Base-by-base conservation (phyloP, 257 asterid species). In the Solanum rostratum region DNA sequence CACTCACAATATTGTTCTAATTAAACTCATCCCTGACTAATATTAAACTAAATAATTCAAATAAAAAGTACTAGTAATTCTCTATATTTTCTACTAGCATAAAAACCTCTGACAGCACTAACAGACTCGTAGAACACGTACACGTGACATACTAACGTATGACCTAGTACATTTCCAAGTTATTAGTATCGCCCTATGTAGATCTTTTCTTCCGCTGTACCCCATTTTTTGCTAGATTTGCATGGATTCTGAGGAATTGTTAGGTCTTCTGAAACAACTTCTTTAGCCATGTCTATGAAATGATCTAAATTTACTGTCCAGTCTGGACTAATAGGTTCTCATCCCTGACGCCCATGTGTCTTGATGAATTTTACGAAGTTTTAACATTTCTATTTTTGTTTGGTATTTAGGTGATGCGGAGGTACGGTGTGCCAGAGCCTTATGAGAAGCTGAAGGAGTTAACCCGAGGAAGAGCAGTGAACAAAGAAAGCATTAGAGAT, bases 361-460 rank as follows among this genome's bases (percentile, higher is more conserved):
- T 70, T 43, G 57, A 70, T 49, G 41, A n/a, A 57, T 10, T 57
- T 7, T 46, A 15, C 3, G 2, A 15, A 68, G 76, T 69, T 37
- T n/a, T 10, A 2, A 74, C 13, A 20, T 57, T 10, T 54, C 30
- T 43, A 3, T n/a, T 55, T 76, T 8, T 20, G 10, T 39, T 37
- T 55, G 62, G 76, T 85, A 12, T 54, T 33, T 82, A 96, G 99
- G 98, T 96, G 59, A 96, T 96, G 99, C 92, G 99, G 81, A 91
- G 96, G 86, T 96, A 91, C 43, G 95, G 91, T 69, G 94, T 93
- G 60, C 97, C 99, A 20, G 98, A 94, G 88, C 98, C 99, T 46
- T 93, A 96, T 43, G 99, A 96, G 91, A 96, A 96, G 88, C 92
- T 96, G 5, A 96, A 96, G 93, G 98, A 91, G 90, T 93, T 94